Evolutionary conservation across 306 rosid genomes (phyloP), one percentile per base, ranked within the genome.

Genomic region (Lagenaria siceraria): DNA sequence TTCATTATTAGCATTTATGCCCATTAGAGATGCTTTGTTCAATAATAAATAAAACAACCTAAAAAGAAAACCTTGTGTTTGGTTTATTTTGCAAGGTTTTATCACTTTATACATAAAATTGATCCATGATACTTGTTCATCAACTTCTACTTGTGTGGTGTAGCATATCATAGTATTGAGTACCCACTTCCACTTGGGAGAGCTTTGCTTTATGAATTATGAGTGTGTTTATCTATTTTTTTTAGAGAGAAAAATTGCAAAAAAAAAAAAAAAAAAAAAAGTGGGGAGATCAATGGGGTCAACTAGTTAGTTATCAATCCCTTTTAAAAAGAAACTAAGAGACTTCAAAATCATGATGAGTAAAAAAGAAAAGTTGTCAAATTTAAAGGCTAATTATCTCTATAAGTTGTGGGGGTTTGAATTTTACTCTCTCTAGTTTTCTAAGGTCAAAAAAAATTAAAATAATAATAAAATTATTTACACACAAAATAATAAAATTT

Each of bases 281-380:
- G 85, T 81, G 82, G 62, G 83, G 42, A 59, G 60, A 69, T 70
- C 75, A 70, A 43, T 70, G 25, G 85, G 84, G 96, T 90, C 96
- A 88, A 90, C 89, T 73, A 82, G 78, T 77, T 72, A 81, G 76
- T 72, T 74, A 72, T 82, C 81, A 82, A 77, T 77, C 74, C 79
- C 79, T 75, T 81, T 54, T 74, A 73, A 77, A 38, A 75, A 79
- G 79, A 82, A 89, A 81, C 81, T 79, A 84, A 80, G 80, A 83
- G 84, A 78, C 77, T 80, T 74, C 42, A 76, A 82, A 84, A 84
- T 91, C 83, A 85, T 88, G 78, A 63, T 75, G 78, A 38, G 69
- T 49, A 36, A 79, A 62, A 81, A 78, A 58, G 71, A 83, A 87
- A 73, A 73, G 27, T 73, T 63, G 48, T 76, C 42, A 54, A 29